A percentile compares a stretch with the other conserved stretches of the same genome.
Evolutionary conservation across 1,284 basidiomycete species (phyloP).

Genomic region (Leccinum proliferum): DNA sequence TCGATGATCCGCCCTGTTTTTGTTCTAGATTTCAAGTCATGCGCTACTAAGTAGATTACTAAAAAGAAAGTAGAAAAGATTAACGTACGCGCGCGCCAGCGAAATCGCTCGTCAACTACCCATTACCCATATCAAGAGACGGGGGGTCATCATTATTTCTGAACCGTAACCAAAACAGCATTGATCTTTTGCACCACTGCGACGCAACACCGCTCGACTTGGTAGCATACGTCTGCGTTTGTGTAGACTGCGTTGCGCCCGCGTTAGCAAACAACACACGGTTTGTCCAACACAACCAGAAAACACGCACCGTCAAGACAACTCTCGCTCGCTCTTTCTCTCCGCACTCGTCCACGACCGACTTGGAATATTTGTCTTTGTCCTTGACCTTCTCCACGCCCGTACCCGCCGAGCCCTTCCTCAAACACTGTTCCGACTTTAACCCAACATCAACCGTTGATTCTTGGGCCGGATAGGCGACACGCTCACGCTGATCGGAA

Average conservation of each 20-base stretch:
- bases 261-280: constrained; percentile 3
- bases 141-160: not conserved
- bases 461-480: constrained; percentile 45
- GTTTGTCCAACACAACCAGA: not conserved
- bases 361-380: constrained; percentile 32
- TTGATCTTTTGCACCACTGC: constrained; percentile 49
- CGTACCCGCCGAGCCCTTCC: constrained; percentile 29
- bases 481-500: constrained; percentile 43
- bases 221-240: constrained; percentile 48
- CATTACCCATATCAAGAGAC: not conserved
- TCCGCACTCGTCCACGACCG: constrained; percentile 43
- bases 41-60: not conserved
- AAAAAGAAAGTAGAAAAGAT: not conserved
- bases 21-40: not conserved
- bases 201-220: constrained; percentile 34
- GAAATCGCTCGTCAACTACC: not conserved
- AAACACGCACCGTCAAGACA: constrained; percentile 50
- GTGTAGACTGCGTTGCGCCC: constrained; percentile 37
- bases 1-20: not conserved
- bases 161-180: not conserved
- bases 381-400: constrained; percentile 43
- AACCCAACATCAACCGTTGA: constrained; percentile 43
- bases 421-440: constrained; percentile 46
- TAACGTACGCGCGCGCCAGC: not conserved
- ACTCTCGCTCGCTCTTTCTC: constrained; percentile 51